These are phyloP conservation scores for Dendrobium nobile DNA, from an alignment of 106 monocot genomes.

Conservation along the genomic window DNA sequence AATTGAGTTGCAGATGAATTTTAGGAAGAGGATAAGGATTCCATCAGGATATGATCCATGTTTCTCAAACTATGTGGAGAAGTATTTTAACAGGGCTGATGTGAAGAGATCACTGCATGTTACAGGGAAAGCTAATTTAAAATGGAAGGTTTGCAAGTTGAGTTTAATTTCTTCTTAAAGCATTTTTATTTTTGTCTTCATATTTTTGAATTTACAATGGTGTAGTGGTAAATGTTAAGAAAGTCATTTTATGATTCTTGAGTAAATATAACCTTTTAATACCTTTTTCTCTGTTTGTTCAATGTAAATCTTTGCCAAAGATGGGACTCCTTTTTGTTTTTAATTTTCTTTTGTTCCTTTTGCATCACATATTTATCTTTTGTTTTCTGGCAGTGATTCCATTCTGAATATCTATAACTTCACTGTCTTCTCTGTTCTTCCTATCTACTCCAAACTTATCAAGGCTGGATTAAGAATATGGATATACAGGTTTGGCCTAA, in stretches of 20 bases:
- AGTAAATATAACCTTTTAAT: too few species aligned
- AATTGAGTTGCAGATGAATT: slow-evolving; percentile 11
- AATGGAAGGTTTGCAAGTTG: slow-evolving; percentile 77
- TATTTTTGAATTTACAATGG: too few species aligned
- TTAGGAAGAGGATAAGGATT: slow-evolving; percentile 11
- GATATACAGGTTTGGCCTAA: slow-evolving; percentile 65
- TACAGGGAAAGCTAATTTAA: slow-evolving; percentile 7
- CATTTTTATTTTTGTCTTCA: neutral
- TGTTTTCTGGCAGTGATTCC: slow-evolving; percentile 40
- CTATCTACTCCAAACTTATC: slow-evolving; percentile 74
- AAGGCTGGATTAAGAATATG: slow-evolving; percentile 71
- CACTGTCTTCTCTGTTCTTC: slow-evolving; percentile 61
- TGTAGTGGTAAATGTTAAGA: too few species aligned
- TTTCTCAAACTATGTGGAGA: slow-evolving; percentile 53
- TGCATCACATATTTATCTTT: neutral
- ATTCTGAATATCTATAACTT: slow-evolving; percentile 55
- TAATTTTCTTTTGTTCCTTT: too few species aligned
- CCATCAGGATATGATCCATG: slow-evolving; percentile 71
- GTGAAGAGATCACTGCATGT: slow-evolving; percentile 52
- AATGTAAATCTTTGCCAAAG: too few species aligned
- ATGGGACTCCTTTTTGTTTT: too few species aligned
- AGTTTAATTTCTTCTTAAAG: neutral
- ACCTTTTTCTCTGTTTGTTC: too few species aligned
- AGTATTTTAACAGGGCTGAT: slow-evolving; percentile 68
- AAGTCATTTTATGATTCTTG: too few species aligned